Evolutionary conservation across 129 eudicot species (phyloP).

Genomic region (Flaveria brownii): DNA sequence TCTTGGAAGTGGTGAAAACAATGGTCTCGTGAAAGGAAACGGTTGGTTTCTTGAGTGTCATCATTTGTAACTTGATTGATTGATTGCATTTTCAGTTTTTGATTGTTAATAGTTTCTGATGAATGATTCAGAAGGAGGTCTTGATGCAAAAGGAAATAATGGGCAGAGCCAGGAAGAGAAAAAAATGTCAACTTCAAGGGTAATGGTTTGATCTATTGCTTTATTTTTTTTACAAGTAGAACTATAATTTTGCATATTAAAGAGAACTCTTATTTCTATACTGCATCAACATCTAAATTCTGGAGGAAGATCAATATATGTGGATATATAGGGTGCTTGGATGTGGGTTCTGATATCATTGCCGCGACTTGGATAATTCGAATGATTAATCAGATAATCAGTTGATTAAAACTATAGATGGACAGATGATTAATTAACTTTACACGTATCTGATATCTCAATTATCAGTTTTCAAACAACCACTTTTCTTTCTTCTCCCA

Average conservation of each 20-base stretch:
- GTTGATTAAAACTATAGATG: background rate
- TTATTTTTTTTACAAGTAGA: background rate
- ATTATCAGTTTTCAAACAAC: background rate
- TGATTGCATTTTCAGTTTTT: background rate
- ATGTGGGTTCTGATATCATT: background rate
- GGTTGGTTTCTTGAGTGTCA: slow-evolving; percentile 38
- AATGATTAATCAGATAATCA: background rate
- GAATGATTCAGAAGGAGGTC: slow-evolving; percentile 41
- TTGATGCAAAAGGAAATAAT: slow-evolving; percentile 32
- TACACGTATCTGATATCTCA: background rate
- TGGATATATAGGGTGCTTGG: background rate
- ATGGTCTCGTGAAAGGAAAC: slow-evolving; percentile 27
- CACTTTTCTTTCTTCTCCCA: background rate
- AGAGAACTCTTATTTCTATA: too few relatives aligned
- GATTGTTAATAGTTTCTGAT: background rate
- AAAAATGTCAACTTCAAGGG: slow-evolving; percentile 20
- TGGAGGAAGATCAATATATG: background rate
- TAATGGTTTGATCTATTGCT: slow-evolving; percentile 44
- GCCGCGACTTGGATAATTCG: background rate
- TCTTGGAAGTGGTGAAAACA: slow-evolving; percentile 29
- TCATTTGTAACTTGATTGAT: background rate
- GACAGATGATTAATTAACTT: background rate
- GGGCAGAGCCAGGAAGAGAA: slow-evolving; percentile 35
- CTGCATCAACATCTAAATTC: background rate
- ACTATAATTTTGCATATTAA: background rate